Base-by-base conservation (phyloP, 768 basidiomycete genomes). In the Tremella fuciformis region DNA sequence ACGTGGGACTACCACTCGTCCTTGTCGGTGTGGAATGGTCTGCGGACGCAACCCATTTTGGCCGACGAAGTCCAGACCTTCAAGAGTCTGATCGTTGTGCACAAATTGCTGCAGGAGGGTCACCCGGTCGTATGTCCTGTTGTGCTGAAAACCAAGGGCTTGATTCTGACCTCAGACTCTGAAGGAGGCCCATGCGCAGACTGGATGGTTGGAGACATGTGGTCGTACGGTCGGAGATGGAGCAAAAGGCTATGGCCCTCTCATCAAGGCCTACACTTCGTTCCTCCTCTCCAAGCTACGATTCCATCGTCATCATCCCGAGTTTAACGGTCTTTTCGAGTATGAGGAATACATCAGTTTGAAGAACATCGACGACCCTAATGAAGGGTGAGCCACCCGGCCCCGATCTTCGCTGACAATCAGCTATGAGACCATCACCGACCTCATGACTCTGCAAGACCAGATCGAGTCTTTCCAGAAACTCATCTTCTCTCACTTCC, bases 1-100 rank as follows among this genome's bases (percentile, higher is more conserved):
- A 98, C 96, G 7, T 97, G 93, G 93, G 96, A 99, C 77, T 98
- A 98, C 72, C 93, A 97, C 71, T 89, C 92, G 18, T 97, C 93
- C 37, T 86, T 90, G 67, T 93, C 93, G 6, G 97, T 98, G 76
- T 99, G 96, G 96, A 91, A 90, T 67, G 91, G 91, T 25, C 82
- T 99, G 7, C 84, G 96, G 26, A 96, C 98, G 1, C 94, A 97
- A 64, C 96, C 96, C 41, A 96, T 99, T 69, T 80, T 99, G 24
- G 85, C 92, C 3, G 96, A 99, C 77, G 96, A 99, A 80, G 85
- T 98, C 0, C 92, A 96, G 79, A 94, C 96, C 0, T 99, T 98
- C 83, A 99, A 99, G 78, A 89, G 89, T 1, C 83, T 99, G 65
- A 98, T 99, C 64, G 90, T 88, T 9, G 92, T 98, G 13, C 96